phyloP scores from a whole-genome alignment of 2,329 filamentous ascomycete genomes.

The Pyrenophora teres region DNA sequence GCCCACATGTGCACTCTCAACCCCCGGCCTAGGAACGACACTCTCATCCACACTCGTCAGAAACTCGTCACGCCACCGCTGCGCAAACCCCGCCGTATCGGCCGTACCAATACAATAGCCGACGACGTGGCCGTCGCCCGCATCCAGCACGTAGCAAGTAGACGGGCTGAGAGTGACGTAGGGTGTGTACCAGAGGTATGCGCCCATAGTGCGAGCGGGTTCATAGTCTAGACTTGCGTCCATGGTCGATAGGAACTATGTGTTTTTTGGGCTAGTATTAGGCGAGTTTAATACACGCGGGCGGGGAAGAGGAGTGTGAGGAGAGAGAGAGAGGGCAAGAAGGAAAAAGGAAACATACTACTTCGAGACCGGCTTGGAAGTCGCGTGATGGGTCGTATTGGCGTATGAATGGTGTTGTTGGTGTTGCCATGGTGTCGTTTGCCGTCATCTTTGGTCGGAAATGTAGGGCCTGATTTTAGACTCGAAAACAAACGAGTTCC shows the following conservation, averaged over 20 bases:
- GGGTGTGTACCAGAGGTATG: slow-evolving; percentile 40
- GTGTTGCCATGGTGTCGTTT: slow-evolving; percentile 4
- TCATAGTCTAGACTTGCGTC: slow-evolving; percentile 28
- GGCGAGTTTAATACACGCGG: too few relatives aligned
- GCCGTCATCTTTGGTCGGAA: too few relatives aligned
- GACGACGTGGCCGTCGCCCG: slow-evolving; percentile 37
- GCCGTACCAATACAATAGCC: slow-evolving; percentile 48
- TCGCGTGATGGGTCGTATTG: slow-evolving; percentile 23
- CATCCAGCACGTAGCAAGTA: slow-evolving; percentile 46
- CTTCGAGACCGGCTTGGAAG: slow-evolving; percentile 22
- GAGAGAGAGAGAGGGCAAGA: too few relatives aligned
- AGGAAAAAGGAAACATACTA: slow-evolving; percentile 13
- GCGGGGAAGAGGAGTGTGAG: too few relatives aligned
- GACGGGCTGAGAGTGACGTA: slow-evolving; percentile 37
- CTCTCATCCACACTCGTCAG: slow-evolving; percentile 27
- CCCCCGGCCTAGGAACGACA: slow-evolving; percentile 20
- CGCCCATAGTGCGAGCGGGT: slow-evolving; percentile 37
- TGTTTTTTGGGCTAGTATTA: neutral
- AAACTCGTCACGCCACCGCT: slow-evolving; percentile 36
- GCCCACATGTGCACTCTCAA: slow-evolving; percentile 5
- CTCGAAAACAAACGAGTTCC: too few relatives aligned
- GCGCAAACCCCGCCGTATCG: slow-evolving; percentile 32
- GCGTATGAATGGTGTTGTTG: slow-evolving; percentile 22
- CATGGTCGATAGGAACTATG: slow-evolving; percentile 35
- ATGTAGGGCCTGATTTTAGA: too few relatives aligned